These are phyloP conservation scores for Ophiosphaerella korrae DNA, from an alignment of 2,329 filamentous ascomycete genomes.

Conservation along the genomic window DNA sequence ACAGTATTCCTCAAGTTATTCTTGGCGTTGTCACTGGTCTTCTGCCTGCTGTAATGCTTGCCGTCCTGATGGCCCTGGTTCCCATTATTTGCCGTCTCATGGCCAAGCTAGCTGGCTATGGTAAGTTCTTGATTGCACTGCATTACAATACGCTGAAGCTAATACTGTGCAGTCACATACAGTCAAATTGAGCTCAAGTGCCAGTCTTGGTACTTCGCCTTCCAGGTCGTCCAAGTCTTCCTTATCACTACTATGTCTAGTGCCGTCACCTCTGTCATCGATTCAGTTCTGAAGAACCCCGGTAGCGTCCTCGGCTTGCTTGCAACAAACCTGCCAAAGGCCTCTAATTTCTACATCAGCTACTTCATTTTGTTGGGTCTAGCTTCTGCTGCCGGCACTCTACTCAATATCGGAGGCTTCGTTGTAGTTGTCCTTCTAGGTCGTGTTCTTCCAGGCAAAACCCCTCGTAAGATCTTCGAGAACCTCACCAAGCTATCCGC, in stretches of 20 bases:
- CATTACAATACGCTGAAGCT: not conserved
- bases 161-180: slow-evolving; percentile 35
- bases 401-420: slow-evolving; percentile 80
- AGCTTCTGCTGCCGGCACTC: slow-evolving; percentile 35
- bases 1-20: slow-evolving; percentile 47
- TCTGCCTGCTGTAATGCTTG: slow-evolving; percentile 50
- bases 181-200: slow-evolving; percentile 69
- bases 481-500: slow-evolving; percentile 51
- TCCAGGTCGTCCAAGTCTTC: slow-evolving; percentile 95
- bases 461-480: slow-evolving; percentile 54
- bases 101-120: slow-evolving; percentile 46
- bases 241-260: slow-evolving; percentile 82
- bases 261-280: slow-evolving; percentile 67
- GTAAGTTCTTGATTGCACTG: not conserved
- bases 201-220: slow-evolving; percentile 90
- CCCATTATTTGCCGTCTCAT: slow-evolving; percentile 50
- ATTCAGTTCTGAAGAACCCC: slow-evolving; percentile 67
- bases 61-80: slow-evolving; percentile 52
- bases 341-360: slow-evolving; percentile 93
- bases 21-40: slow-evolving; percentile 55
- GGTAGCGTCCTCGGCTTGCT: slow-evolving; percentile 66
- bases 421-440: slow-evolving; percentile 85
- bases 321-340: slow-evolving; percentile 75
- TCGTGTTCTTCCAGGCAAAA: slow-evolving; percentile 58
- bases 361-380: slow-evolving; percentile 90